A percentile compares a stretch with the other conserved stretches of the same genome.
phyloP scores from a whole-genome alignment of 805 yeast genomes.

The Blastobotrys attinorum region DNA sequence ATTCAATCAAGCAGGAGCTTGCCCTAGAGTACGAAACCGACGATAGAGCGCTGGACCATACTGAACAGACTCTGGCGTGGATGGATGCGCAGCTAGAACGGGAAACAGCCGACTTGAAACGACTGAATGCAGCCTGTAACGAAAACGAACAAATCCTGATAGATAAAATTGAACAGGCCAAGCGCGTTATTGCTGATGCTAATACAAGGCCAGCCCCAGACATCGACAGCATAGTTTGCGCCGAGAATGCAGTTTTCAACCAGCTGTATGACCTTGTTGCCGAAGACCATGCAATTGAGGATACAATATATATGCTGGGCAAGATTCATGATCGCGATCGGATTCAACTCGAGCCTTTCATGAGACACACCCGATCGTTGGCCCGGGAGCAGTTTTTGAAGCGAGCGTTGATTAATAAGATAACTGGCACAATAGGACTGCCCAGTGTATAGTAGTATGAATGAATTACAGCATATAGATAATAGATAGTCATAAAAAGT shows the following conservation, averaged over 20 bases:
- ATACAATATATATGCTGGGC: conserved; percentile 52
- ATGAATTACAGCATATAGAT: neutral
- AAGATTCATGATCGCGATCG: conserved; percentile 45
- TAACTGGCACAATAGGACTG: conserved; percentile 13
- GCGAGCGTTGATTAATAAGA: conserved; percentile 39
- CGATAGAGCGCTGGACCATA: conserved; percentile 25
- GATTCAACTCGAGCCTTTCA: conserved; percentile 36
- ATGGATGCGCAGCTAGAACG: conserved; percentile 27
- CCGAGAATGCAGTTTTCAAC: conserved; percentile 45
- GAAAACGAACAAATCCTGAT: conserved; percentile 26
- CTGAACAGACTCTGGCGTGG: conserved; percentile 32
- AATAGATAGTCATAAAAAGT: too few relatives aligned
- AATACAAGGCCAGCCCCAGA: conserved; percentile 27
- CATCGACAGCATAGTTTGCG: conserved; percentile 38
- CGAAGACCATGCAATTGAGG: conserved; percentile 63
- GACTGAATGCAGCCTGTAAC: conserved; percentile 22
- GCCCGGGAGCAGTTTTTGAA: conserved; percentile 59
- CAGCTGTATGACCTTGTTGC: conserved; percentile 60
- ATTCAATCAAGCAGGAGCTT: conserved; percentile 21
- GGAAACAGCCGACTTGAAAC: conserved; percentile 28
- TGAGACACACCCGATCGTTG: conserved; percentile 43
- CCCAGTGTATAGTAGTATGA: neutral
- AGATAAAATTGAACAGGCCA: conserved; percentile 26
- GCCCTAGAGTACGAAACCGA: conserved; percentile 21
- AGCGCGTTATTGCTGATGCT: conserved; percentile 29